Conservation (phyloP, 2,329 filamentous ascomycete species). For the Esteya vermicola region DNA sequence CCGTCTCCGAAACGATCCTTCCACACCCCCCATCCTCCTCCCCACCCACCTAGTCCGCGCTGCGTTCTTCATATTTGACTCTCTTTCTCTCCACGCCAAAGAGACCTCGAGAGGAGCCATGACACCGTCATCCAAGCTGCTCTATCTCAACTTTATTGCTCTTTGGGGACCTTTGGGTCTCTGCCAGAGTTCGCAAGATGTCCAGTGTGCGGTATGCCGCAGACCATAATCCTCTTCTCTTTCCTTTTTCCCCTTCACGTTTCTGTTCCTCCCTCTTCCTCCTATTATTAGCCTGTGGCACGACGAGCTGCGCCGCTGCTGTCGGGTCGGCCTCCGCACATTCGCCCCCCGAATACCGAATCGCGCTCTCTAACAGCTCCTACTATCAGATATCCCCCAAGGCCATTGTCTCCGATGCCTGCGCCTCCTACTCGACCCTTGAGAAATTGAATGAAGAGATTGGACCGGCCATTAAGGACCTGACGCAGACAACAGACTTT, state of each 20-base stretch:
- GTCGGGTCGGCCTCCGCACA: neutral
- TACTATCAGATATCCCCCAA: conserved; percentile 64
- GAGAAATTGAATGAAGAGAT: conserved; percentile 69
- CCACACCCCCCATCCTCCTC: no score
- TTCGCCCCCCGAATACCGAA: conserved; percentile 10
- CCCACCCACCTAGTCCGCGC: neutral
- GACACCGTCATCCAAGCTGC: conserved; percentile 38
- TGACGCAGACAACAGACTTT: conserved; percentile 85
- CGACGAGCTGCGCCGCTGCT: neutral
- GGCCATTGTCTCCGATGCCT: conserved; percentile 84
- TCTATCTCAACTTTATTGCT: conserved; percentile 41
- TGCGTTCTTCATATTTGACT: neutral
- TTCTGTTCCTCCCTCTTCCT: conserved; percentile 4
- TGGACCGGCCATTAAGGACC: conserved; percentile 61
- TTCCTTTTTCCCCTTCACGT: conserved; percentile 3
- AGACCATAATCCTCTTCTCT: conserved; percentile 5
- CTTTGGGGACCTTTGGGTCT: conserved; percentile 34
- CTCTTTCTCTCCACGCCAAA: neutral
- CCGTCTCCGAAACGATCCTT: no score
- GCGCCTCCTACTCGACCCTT: conserved; percentile 83
- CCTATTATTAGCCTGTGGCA: neutral
- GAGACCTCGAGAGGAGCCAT: conserved; percentile 19
- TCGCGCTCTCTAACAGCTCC: conserved; percentile 24
- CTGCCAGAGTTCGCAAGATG: conserved; percentile 31
- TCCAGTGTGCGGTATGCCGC: conserved; percentile 34